These are phyloP conservation scores for Myochromella boudieri DNA, from an alignment of 768 basidiomycete species.

Conservation along the genomic window DNA sequence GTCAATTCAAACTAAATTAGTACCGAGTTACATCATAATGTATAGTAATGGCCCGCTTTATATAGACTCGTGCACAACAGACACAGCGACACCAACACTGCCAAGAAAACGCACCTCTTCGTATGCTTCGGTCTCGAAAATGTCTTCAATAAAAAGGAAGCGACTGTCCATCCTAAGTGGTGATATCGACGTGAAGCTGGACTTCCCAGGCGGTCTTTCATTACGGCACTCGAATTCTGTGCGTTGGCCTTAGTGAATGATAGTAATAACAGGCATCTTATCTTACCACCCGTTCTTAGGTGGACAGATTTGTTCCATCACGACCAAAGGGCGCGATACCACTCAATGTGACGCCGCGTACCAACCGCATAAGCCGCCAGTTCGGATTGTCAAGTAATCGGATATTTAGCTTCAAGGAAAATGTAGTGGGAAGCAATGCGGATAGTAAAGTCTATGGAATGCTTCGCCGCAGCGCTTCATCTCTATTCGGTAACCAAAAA, in stretches of 20 bases:
- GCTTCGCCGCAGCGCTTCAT: constrained; percentile 51
- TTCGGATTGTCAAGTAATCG: constrained; percentile 61
- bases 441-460: constrained; percentile 44
- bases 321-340: constrained; percentile 52
- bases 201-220: constrained; percentile 5
- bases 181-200: constrained; percentile 34
- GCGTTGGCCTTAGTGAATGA: not conserved
- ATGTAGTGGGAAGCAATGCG: constrained; percentile 22
- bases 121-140: constrained; percentile 35
- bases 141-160: constrained; percentile 41
- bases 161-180: constrained; percentile 38
- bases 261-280: not conserved
- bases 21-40: no score
- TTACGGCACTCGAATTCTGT: constrained; percentile 16
- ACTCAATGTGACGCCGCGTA: constrained; percentile 62
- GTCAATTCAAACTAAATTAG: no score
- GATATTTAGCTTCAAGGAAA: constrained; percentile 52
- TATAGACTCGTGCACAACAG: no score
- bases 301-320: constrained; percentile 60
- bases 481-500: constrained; percentile 41
- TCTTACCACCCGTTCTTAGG: constrained; percentile 29
- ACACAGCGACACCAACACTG: constrained; percentile 17
- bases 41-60: no score
- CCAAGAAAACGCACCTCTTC: constrained; percentile 35
- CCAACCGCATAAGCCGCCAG: constrained; percentile 62